These are phyloP conservation scores for Globisporangium iwayamae DNA, from an alignment of 352 stramenopile genomes.

Conservation along the genomic window DNA sequence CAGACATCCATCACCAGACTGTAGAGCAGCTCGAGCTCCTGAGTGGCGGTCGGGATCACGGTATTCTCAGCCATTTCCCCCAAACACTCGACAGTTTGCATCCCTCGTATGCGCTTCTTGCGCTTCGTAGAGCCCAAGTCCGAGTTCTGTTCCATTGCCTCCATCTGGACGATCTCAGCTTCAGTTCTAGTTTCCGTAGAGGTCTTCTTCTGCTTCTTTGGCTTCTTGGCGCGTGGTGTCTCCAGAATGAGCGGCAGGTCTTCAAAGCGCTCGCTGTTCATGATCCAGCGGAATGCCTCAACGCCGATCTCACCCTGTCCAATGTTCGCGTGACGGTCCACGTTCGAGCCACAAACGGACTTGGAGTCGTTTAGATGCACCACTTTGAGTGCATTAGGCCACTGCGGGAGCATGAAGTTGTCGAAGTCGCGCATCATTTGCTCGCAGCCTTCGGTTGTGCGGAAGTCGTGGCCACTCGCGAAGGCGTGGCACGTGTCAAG, in stretches of 20 bases:
- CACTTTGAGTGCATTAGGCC: slow-evolving; percentile 33
- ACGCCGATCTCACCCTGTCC: slow-evolving; percentile 29
- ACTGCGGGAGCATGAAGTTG: slow-evolving; percentile 21
- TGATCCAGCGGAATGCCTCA: slow-evolving; percentile 33
- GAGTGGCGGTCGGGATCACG: not conserved
- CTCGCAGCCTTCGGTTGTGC: slow-evolving; percentile 24
- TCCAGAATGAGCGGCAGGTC: slow-evolving; percentile 46
- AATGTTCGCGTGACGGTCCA: slow-evolving; percentile 45
- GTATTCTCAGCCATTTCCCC: not conserved
- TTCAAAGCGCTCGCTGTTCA: slow-evolving; percentile 35
- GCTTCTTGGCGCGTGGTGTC: slow-evolving; percentile 24
- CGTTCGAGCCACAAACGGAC: slow-evolving; percentile 21
- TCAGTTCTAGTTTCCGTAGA: not conserved
- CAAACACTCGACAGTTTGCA: not conserved
- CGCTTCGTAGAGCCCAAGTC: not conserved
- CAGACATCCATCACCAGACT: not conserved
- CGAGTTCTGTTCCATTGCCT: not conserved
- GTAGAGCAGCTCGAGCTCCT: slow-evolving; percentile 14
- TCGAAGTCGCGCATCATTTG: slow-evolving; percentile 32
- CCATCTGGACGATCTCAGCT: not conserved
- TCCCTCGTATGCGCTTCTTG: not conserved
- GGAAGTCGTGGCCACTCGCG: slow-evolving; percentile 27
- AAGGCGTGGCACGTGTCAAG: slow-evolving; percentile 46
- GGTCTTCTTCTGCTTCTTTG: not conserved
- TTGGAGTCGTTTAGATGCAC: slow-evolving; percentile 51